Evolutionary conservation across 2,329 filamentous ascomycete species (phyloP), one percentile per base, ranked within the genome.

Genomic region (Fusarium transvaalense): DNA sequence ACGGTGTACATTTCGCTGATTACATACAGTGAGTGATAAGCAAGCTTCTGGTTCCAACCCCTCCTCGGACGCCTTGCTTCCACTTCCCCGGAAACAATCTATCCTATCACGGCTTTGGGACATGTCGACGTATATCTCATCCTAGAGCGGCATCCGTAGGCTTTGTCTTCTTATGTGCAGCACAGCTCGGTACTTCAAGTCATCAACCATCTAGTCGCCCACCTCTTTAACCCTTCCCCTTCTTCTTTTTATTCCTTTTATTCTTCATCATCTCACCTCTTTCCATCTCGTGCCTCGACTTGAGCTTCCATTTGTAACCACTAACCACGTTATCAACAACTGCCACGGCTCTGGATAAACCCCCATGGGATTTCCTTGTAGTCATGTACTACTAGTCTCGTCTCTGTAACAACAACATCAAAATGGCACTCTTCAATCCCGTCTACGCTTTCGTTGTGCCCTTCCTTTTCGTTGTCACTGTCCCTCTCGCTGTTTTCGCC

Each of bases 401-500:
- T 54, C 42, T 58, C 29, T 64, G 61, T 64, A 60, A 64, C 25
- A 47, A 27, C 54, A 59, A 23, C 54, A 9, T 25, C 46, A 37
- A 56, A 39, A 88, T 88, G 86, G 81, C 82, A 43, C 76, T 86
- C 52, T 78, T 88, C 73, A 87, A 84, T 51, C 85, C 86, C 25
- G 76, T 86, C 61, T 84, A 88, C 75, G 79, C 82, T 68, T 76
- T 91, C 48, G 79, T 89, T 53, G 82, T 90, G 52, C 88, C 89
- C n/a, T 83, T 90, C 72, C 80, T 91, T 68, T 83, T 88, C 73
- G 66, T 90, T 66, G 81, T 90, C 72, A 89, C 88, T 23, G 78
- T 91, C 14, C 89, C 90, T 10, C 82, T 92, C 54, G 83, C 87
- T 69, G 75, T 91, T 50, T 85, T 89, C 56, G 90, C 90, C 53